A percentile compares a stretch with the other conserved stretches of the same genome.
These are phyloP conservation scores for Pulveroboletus sp. DNA, from an alignment of 768 basidiomycete genomes.

Conservation along the genomic window DNA sequence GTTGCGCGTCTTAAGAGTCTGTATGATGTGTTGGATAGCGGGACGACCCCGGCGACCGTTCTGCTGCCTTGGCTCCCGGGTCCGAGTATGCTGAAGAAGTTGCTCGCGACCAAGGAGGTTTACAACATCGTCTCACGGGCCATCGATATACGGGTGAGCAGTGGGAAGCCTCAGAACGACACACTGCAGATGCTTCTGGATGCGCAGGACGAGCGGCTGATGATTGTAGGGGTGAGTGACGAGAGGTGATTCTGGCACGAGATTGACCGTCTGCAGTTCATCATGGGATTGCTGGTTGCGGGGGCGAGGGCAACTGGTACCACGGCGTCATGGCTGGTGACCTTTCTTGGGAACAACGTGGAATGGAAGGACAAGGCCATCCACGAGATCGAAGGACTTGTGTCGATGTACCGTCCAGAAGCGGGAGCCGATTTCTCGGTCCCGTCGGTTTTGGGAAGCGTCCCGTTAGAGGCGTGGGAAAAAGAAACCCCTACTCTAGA, in stretches of 20 bases:
- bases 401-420: constrained; percentile 39
- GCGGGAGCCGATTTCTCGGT: constrained; percentile 27
- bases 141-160: constrained; percentile 52
- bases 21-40: constrained; percentile 64
- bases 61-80: constrained; percentile 75
- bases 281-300: constrained; percentile 76
- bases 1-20: constrained; percentile 59
- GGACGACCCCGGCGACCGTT: constrained; percentile 68
- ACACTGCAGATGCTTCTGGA: constrained; percentile 74
- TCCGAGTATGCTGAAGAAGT: constrained; percentile 64
- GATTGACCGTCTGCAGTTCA: constrained; percentile 49
- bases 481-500: constrained; percentile 64
- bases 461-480: constrained; percentile 72
- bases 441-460: constrained; percentile 46
- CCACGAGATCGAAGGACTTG: constrained; percentile 53
- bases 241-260: constrained; percentile 13
- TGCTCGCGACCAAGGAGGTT: constrained; percentile 70
- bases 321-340: constrained; percentile 74
- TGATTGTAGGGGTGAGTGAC: constrained; percentile 60
- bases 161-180: constrained; percentile 55
- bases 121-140: constrained; percentile 62
- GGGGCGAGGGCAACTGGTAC: constrained; percentile 79
- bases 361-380: constrained; percentile 63
- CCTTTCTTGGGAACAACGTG: constrained; percentile 62
- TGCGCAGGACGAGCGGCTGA: constrained; percentile 58